These are phyloP conservation scores for Fistulifera solaris DNA, from an alignment of 108 stramenopile genomes.

Conservation along the genomic window DNA sequence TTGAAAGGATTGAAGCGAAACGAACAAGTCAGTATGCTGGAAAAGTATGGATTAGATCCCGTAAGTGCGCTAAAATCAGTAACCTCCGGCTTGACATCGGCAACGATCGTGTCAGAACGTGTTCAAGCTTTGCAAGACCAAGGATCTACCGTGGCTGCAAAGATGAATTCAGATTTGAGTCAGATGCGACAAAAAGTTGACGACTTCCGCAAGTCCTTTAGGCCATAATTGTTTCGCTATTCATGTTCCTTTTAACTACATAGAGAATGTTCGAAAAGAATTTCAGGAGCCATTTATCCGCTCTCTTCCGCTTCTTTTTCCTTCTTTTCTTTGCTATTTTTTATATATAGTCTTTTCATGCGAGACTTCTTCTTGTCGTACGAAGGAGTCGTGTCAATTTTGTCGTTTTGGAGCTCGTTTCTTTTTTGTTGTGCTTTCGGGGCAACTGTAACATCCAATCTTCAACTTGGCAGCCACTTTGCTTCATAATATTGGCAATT, in stretches of 20 bases:
- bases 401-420: slow-evolving; percentile 24
- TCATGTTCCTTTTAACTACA: no score
- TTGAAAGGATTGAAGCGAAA: slow-evolving; percentile 87
- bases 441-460: slow-evolving; percentile 87
- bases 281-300: no score
- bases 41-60: slow-evolving; percentile 78
- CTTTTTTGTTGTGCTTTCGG: slow-evolving; percentile 12
- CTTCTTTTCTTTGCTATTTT: slow-evolving; percentile 6
- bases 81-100: slow-evolving; percentile 38
- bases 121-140: slow-evolving; percentile 60
- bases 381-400: slow-evolving; percentile 71
- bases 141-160: slow-evolving; percentile 52
- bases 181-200: slow-evolving; percentile 79
- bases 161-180: slow-evolving; percentile 66
- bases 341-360: slow-evolving; percentile 21
- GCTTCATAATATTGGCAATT: slow-evolving; percentile 93
- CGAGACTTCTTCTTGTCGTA: slow-evolving; percentile 63
- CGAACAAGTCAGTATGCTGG: slow-evolving; percentile 78
- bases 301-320: neutral
- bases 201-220: slow-evolving; percentile 68
- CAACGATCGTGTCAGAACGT: slow-evolving; percentile 58
- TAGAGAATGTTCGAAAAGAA: no score
- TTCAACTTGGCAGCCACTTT: slow-evolving; percentile 86
- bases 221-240: slow-evolving; percentile 4
- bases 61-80: slow-evolving; percentile 41